Evolutionary conservation across 2,329 filamentous ascomycete genomes (phyloP).

Genomic region (Exophiala oligosperma): DNA sequence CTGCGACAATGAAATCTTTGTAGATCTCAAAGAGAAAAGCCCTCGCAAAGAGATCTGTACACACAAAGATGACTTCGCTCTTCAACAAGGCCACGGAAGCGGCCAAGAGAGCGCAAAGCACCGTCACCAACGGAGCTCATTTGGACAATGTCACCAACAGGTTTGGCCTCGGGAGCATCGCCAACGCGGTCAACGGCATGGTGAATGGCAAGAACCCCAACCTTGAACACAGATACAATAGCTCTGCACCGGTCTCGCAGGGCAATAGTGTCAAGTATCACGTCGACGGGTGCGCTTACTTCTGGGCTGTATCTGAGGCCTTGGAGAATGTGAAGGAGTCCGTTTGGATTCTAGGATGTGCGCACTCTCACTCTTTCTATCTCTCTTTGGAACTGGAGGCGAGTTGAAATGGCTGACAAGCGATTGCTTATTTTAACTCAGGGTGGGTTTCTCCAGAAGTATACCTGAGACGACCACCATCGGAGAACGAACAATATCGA

Average conservation of each 20-base stretch:
- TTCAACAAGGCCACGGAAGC: conserved; percentile 5
- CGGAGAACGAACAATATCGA: conserved; percentile 79
- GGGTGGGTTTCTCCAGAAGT: conserved; percentile 83
- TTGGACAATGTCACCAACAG: conserved; percentile 5
- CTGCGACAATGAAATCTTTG: too few species aligned
- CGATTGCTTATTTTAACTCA: conserved; percentile 15
- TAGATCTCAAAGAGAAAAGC: too few species aligned
- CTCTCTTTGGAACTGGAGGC: too few species aligned
- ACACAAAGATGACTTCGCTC: conserved; percentile 1
- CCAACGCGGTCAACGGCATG: conserved; percentile 1
- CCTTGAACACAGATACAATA: conserved; percentile 48
- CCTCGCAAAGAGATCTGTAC: not conserved
- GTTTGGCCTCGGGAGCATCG: not conserved
- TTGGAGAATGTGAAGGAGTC: conserved; percentile 70
- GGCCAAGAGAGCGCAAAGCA: not conserved
- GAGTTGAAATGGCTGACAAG: not conserved
- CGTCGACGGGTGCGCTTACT: conserved; percentile 76
- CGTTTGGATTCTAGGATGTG: conserved; percentile 77
- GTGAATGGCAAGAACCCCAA: conserved; percentile 23
- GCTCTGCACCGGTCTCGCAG: conserved; percentile 67
- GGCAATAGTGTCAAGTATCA: conserved; percentile 78
- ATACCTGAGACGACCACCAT: conserved; percentile 75
- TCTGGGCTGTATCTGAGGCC: conserved; percentile 77
- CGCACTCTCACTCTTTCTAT: conserved; percentile 17
- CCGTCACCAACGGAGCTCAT: not conserved